Evolutionary conservation across 1,284 basidiomycete species (phyloP), one percentile per base, ranked within the genome.

Genomic region (Pseudozyma sp.): DNA sequence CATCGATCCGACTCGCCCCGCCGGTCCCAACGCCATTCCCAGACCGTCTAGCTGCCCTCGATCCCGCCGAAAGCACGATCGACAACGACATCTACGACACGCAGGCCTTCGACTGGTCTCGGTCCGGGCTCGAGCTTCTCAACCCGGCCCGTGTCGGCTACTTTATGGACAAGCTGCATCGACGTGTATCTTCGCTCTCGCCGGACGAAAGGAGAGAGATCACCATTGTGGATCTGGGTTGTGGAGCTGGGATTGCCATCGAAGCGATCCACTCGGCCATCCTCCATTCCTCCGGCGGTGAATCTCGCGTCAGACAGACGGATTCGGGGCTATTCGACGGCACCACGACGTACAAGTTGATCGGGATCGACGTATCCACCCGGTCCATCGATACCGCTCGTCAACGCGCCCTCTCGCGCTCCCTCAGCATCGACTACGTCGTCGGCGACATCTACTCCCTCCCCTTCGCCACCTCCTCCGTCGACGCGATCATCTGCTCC

Each of bases 31-130:
- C 68, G n/a, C 71, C 79, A 5, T 69, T 74, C n/a, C 52, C 67
- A 4, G 77, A 81, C 49, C 66, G 84, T 7, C 68, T 85, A 8
- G 78, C 77, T 24, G 68, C 64, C 34, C 79, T 85, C 17, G 80
- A 79, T 9, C 80, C 78, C 8, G 67, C 77, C 1, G 73, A 73
- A 1, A 79, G 55, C 39, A 45, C 46, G 13, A 57, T 77, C 39
- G 74, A 77, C 61, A 77, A 77, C 35, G 55, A 74, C 8, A 65
- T 70, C 56, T 73, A 68, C 64, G 48, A 74, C 40, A 17, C 50
- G 1, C 37, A 57, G 5, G 11, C 56, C 1, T 72, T 72, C 50
- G 74, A 74, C 44, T 77, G 66, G 70, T 55, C 62, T 37, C 33
- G 54, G 1, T 62, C 51, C 7, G 66, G 69, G 2, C 50, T 77